A percentile compares a stretch with the other conserved stretches of the same genome.
These are phyloP conservation scores for Hysterium pulicare DNA, from an alignment of 2,329 filamentous ascomycete species.

Conservation along the genomic window DNA sequence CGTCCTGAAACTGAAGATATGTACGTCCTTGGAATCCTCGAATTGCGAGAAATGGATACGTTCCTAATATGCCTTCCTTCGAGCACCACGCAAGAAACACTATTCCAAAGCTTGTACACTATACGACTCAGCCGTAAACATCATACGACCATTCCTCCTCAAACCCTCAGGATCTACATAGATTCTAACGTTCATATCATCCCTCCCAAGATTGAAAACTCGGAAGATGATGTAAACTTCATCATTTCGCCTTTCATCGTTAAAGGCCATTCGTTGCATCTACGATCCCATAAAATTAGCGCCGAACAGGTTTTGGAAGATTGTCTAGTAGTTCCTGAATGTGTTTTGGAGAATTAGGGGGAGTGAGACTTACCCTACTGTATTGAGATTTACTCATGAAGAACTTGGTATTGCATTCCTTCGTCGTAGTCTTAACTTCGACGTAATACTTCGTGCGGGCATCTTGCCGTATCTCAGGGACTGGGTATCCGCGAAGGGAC, in stretches of 20 bases:
- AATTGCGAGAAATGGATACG: too few relatives aligned
- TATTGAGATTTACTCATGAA: slow-evolving; percentile 47
- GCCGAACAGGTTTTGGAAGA: too few relatives aligned
- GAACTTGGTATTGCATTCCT: slow-evolving; percentile 38
- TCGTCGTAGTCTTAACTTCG: slow-evolving; percentile 50
- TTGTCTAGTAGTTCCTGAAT: too few relatives aligned
- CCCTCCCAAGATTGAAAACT: slow-evolving; percentile 36
- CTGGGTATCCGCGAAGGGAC: slow-evolving; percentile 36
- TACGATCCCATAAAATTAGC: too few relatives aligned
- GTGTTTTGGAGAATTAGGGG: too few relatives aligned
- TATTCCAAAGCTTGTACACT: too few relatives aligned
- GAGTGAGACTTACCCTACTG: too few relatives aligned
- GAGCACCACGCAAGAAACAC: too few relatives aligned
- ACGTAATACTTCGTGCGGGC: slow-evolving; percentile 42
- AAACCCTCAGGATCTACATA: slow-evolving; percentile 31
- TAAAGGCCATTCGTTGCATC: slow-evolving; percentile 5
- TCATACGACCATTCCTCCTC: not conserved
- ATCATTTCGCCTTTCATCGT: not conserved
- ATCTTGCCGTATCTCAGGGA: slow-evolving; percentile 21
- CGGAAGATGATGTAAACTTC: slow-evolving; percentile 42
- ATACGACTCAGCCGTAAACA: not conserved
- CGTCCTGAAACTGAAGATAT: too few relatives aligned
- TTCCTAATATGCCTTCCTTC: too few relatives aligned
- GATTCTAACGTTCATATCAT: slow-evolving; percentile 29
- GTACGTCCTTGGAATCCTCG: too few relatives aligned